Percentiles rank a stretch among this genome's conserved stretches.
These are phyloP conservation scores for Mariannaea elegans DNA, from an alignment of 2,329 filamentous ascomycete genomes.

Conservation along the genomic window DNA sequence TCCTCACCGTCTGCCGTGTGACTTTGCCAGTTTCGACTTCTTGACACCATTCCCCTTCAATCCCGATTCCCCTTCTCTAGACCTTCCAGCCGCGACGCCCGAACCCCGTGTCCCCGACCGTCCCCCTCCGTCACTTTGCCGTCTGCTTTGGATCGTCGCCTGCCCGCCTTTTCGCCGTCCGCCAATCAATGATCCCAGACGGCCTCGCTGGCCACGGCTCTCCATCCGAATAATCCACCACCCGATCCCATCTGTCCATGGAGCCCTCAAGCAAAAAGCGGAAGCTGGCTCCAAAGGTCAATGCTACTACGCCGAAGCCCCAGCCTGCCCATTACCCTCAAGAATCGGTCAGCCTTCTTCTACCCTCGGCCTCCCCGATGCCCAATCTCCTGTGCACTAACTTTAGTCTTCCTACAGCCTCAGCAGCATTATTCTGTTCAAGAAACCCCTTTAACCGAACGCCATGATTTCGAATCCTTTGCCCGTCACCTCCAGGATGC, in stretches of 20 bases:
- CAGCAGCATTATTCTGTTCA: constrained; percentile 49
- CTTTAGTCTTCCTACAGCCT: constrained; percentile 30
- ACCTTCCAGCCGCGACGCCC: not conserved
- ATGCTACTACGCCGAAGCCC: constrained; percentile 43
- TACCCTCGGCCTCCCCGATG: constrained; percentile 25
- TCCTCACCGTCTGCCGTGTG: constrained; percentile 17
- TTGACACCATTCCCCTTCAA: not conserved
- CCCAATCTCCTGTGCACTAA: constrained; percentile 32
- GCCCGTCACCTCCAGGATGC: constrained; percentile 74
- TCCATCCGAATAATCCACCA: constrained; percentile 22
- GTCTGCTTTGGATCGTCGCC: constrained; percentile 1
- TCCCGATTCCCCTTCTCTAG: not conserved
- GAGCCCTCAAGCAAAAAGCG: constrained; percentile 55
- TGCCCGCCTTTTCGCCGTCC: constrained; percentile 5
- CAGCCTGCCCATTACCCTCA: constrained; percentile 45
- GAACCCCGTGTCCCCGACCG: not conserved
- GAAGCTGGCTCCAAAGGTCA: constrained; percentile 55
- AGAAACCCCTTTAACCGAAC: constrained; percentile 55
- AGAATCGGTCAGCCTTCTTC: constrained; percentile 46
- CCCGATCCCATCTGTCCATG: constrained; percentile 43
- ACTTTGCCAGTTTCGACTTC: constrained; percentile 11
- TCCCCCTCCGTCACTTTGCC: not conserved
- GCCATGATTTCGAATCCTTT: constrained; percentile 72
- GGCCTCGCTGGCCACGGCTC: constrained; percentile 30
- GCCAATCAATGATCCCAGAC: constrained; percentile 38